These are phyloP conservation scores for Fistulifera pelliculosa DNA, from an alignment of 108 stramenopile genomes.

Conservation along the genomic window DNA sequence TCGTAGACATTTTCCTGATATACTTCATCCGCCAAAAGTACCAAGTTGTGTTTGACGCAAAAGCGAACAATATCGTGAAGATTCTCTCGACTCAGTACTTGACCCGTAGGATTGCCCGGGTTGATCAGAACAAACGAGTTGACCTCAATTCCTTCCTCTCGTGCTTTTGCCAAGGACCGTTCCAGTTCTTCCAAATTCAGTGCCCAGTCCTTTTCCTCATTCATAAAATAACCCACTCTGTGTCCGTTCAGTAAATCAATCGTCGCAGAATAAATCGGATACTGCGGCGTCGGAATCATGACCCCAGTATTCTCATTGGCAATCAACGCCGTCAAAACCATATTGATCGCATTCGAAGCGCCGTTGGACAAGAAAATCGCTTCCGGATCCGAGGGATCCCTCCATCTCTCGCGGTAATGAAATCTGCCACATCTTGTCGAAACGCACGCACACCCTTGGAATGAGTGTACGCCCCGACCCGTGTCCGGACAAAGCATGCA, in stretches of 20 bases:
- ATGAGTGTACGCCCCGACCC: conserved; percentile 83
- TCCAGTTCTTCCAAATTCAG: conserved; percentile 76
- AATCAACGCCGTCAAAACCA: conserved; percentile 72
- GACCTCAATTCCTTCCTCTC: conserved; percentile 50
- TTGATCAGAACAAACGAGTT: conserved; percentile 85
- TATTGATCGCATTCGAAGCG: conserved; percentile 80
- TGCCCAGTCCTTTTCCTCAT: conserved; percentile 81
- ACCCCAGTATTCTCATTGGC: conserved; percentile 61
- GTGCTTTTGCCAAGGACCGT: conserved; percentile 63
- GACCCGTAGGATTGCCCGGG: conserved; percentile 94
- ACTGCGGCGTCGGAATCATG: conserved; percentile 97
- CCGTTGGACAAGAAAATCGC: conserved; percentile 94
- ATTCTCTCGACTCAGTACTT: conserved; percentile 52
- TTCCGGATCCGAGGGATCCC: conserved; percentile 48
- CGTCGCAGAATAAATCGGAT: conserved; percentile 93
- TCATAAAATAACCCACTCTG: conserved; percentile 86
- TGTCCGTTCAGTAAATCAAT: conserved; percentile 77
- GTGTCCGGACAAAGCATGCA: conserved; percentile 29
- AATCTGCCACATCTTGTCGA: conserved; percentile 76
- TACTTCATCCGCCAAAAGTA: conserved; percentile 94
- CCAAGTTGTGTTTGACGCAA: conserved; percentile 72
- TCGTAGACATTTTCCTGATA: conserved; percentile 98
- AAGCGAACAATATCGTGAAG: conserved; percentile 88
- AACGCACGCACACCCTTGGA: conserved; percentile 71
- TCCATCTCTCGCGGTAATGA: conserved; percentile 75